These are phyloP conservation scores for Saccharum officinarum DNA, from an alignment of 176 grass and related monocot genomes.

Conservation along the genomic window DNA sequence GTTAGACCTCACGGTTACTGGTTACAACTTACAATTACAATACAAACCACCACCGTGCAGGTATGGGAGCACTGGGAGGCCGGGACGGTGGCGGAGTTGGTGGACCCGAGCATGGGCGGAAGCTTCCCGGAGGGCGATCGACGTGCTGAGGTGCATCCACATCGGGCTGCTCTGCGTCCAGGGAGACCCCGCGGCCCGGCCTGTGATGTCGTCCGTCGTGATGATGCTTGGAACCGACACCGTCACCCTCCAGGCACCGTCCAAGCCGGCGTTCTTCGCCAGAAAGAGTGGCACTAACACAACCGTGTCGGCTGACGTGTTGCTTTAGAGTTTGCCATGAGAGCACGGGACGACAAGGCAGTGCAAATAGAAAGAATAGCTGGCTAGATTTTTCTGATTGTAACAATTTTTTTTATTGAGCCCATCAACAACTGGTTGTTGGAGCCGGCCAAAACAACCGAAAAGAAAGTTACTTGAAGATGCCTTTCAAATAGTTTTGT, in stretches of 20 bases:
- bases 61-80: constrained; percentile 28
- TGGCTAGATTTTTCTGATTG: no score
- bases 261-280: constrained; percentile 11
- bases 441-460: no score
- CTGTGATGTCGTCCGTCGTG: constrained; percentile 44
- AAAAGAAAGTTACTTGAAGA: no score
- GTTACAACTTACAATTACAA: no score
- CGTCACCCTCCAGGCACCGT: neutral
- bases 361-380: no score
- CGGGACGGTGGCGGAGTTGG: neutral
- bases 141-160: constrained; percentile 35
- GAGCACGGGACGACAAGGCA: no score
- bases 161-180: constrained; percentile 41
- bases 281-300: neutral
- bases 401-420: no score
- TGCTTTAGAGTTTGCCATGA: no score
- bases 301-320: no score
- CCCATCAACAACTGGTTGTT: no score
- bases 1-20: no score
- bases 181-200: constrained; percentile 25
- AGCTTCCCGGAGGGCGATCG: neutral
- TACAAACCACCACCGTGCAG: neutral
- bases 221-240: constrained; percentile 32
- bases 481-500: no score
- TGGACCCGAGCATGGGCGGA: constrained; percentile 4